Evolutionary conservation across 2,329 filamentous ascomycete genomes (phyloP).

Genomic region (Rhexocercosporidium sp.): DNA sequence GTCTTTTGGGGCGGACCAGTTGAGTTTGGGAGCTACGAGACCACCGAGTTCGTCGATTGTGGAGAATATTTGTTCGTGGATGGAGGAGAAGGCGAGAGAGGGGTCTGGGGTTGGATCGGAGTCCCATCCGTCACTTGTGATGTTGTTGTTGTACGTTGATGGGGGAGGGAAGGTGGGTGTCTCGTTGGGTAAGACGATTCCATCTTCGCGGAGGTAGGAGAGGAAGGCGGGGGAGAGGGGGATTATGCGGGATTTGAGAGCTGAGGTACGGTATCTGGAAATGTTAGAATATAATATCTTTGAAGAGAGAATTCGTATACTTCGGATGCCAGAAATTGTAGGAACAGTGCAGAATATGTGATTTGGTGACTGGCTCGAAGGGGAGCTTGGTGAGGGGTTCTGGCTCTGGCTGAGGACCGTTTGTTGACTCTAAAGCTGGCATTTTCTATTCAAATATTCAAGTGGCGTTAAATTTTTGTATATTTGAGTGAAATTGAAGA

Average conservation of each 20-base stretch:
- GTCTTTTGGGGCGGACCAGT: conserved; percentile 97
- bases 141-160: conserved; percentile 41
- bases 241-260: conserved; percentile 86
- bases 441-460: conserved; percentile 25
- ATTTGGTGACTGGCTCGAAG: conserved; percentile 83
- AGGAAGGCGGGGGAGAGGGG: conserved; percentile 78
- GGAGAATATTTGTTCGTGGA: conserved; percentile 77
- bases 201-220: conserved; percentile 87
- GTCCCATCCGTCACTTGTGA: conserved; percentile 63
- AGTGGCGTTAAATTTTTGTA: not conserved
- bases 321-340: conserved; percentile 90
- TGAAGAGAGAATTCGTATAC: conserved; percentile 47
- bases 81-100: conserved; percentile 60
- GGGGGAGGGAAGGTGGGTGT: conserved; percentile 42
- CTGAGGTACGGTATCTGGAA: conserved; percentile 73
- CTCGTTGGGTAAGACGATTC: conserved; percentile 82
- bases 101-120: conserved; percentile 43
- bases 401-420: conserved; percentile 22
- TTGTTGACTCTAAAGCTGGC: conserved; percentile 34
- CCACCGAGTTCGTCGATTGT: conserved; percentile 84
- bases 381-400: conserved; percentile 52
- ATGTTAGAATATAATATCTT: conserved; percentile 16
- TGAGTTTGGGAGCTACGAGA: conserved; percentile 88
- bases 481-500: not conserved
- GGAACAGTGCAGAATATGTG: conserved; percentile 92